Evolutionary conservation across 495 filamentous ascomycete species (phyloP), one percentile per base, ranked within the genome.

Genomic region (Polyplosphaeria fusca): DNA sequence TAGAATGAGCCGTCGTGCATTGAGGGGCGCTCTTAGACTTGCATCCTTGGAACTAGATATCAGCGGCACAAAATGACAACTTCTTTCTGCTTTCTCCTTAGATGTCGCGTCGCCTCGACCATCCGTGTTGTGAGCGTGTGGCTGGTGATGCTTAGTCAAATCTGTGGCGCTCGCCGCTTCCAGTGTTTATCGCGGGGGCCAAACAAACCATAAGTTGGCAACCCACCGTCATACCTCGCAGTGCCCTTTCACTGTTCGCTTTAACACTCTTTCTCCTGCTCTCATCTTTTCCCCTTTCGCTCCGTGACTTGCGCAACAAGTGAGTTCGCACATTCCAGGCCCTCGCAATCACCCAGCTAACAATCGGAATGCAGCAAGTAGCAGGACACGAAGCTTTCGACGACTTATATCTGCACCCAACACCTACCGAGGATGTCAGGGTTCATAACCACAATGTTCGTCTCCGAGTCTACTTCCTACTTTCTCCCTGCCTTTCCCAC

Each of bases 381-480:
- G 43, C 32, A 42, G 43, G n/a, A n/a, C n/a, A n/a, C n/a, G n/a
- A n/a, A n/a, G n/a, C n/a, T n/a, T n/a, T n/a, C n/a, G n/a, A n/a
- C n/a, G n/a, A n/a, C n/a, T n/a, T n/a, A n/a, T n/a, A n/a, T n/a
- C n/a, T n/a, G n/a, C n/a, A n/a, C n/a, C n/a, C n/a, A n/a, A n/a
- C n/a, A 30, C 37, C 47, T 22, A 38, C 41, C 20, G 16, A 48
- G 73, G 49, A 86, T 86, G 82, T 74, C 81, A 69, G 84, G 82
- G 50, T 82, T 86, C 73, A 82, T 85, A 71, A 83, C 79, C 60
- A 86, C 83, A 70, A 86, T 86, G 83, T 86, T 79, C 65, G 83
- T 85, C 55, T 73, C 73, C 69, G 5, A 7, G 9, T 64, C 63
- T 54, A 61, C 57, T 72, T 64, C 64, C 52, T 67, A 65, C 54